These are phyloP conservation scores for Tuber umbilicatum DNA, from an alignment of 495 filamentous ascomycete species.

Conservation along the genomic window DNA sequence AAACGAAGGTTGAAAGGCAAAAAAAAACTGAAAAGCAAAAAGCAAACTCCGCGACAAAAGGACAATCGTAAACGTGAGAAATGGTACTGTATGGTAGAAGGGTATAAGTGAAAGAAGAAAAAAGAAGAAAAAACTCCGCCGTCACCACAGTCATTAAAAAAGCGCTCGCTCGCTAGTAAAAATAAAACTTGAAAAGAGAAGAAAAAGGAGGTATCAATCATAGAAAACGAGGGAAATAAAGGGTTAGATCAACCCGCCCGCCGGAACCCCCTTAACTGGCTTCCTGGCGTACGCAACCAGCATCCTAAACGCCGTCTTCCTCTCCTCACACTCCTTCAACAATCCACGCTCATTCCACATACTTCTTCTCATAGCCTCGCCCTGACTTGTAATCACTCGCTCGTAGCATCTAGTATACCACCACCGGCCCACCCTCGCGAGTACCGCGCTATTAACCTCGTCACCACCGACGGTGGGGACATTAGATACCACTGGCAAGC, in stretches of 20 bases:
- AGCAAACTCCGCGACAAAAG: neutral
- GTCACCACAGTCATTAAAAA: neutral
- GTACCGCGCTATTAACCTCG: slow-evolving; percentile 69
- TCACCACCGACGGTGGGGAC: slow-evolving; percentile 22
- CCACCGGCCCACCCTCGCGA: slow-evolving; percentile 86
- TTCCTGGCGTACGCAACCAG: slow-evolving; percentile 88
- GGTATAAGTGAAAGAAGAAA: neutral
- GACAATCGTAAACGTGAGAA: neutral
- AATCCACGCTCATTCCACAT: slow-evolving; percentile 76
- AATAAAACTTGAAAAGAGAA: neutral
- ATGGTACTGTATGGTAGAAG: neutral
- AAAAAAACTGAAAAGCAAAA: neutral
- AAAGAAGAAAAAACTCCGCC: neutral
- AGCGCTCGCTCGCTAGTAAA: neutral
- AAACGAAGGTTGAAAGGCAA: neutral
- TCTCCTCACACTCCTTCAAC: slow-evolving; percentile 76
- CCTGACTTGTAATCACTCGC: slow-evolving; percentile 47
- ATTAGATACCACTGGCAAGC: slow-evolving; percentile 73
- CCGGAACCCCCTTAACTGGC: slow-evolving; percentile 44
- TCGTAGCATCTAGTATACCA: slow-evolving; percentile 96
- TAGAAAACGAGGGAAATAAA: neutral
- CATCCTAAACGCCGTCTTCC: slow-evolving; percentile 79
- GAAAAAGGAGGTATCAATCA: neutral
- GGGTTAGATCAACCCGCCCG: slow-evolving; percentile 4
- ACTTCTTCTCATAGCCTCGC: slow-evolving; percentile 51